Conservation (phyloP, 768 basidiomycete species). For the Amanita exitialis region DNA sequence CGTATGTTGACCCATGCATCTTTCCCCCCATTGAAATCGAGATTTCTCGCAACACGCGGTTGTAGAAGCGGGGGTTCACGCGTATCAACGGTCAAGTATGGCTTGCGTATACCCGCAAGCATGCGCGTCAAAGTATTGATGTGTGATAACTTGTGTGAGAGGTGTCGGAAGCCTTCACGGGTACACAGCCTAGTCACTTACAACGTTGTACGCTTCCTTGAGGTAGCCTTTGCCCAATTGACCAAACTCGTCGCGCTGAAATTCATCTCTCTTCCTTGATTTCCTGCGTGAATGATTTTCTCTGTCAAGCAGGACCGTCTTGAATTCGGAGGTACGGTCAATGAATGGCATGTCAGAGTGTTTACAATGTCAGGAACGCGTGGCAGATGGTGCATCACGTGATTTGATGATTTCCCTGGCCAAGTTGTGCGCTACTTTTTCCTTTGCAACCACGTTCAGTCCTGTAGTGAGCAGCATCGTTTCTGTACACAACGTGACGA, state of each 20-base stretch:
- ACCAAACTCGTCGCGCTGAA: constrained; percentile 25
- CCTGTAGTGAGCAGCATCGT: not conserved
- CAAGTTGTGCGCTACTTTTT: not conserved
- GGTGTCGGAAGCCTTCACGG: not conserved
- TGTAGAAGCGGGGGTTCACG: constrained; percentile 41
- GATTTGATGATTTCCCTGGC: not conserved
- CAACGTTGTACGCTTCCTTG: constrained; percentile 68
- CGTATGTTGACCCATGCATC: constrained; percentile 55
- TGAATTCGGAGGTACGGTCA: constrained; percentile 58
- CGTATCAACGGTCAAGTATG: constrained; percentile 79
- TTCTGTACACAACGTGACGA: not conserved
- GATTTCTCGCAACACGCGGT: constrained; percentile 32
- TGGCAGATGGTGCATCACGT: not conserved
- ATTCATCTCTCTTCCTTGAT: constrained; percentile 23
- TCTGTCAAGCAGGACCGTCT: constrained; percentile 37
- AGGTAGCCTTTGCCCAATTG: constrained; percentile 57
- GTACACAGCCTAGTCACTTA: constrained; percentile 14
- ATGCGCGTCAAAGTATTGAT: constrained; percentile 62
- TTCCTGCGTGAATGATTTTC: constrained; percentile 36
- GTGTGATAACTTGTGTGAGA: constrained; percentile 49
- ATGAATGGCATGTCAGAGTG: constrained; percentile 37
- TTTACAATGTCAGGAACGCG: not conserved
- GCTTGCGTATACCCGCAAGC: constrained; percentile 66
- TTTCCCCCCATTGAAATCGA: constrained; percentile 41
- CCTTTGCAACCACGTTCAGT: constrained; percentile 2